Conservation (phyloP, 192 early-diverging fungal species). For the Dissophora globulifera region DNA sequence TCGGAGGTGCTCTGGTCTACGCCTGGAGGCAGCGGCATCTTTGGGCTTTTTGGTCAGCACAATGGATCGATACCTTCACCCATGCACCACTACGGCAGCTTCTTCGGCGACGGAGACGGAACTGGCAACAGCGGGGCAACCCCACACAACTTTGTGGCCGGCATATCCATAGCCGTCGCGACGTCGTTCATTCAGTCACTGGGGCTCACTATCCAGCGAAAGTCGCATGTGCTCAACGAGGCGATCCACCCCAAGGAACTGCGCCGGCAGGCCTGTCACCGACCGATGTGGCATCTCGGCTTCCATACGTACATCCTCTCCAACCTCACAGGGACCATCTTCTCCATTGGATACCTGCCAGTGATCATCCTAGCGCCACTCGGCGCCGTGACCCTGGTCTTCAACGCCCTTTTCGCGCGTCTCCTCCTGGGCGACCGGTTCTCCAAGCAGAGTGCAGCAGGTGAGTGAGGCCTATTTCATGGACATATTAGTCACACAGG, state of each 20-base stretch:
- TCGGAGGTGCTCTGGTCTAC: constrained; percentile 52
- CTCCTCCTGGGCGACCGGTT: constrained; percentile 72
- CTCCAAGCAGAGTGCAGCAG: constrained; percentile 64
- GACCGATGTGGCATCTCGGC: constrained; percentile 74
- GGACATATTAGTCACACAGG: background rate
- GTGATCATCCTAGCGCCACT: constrained; percentile 82
- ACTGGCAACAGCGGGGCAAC: background rate
- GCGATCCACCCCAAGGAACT: constrained; percentile 60
- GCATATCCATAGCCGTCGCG: constrained; percentile 69
- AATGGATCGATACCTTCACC: background rate
- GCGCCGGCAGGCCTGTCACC: constrained; percentile 59
- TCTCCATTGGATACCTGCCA: constrained; percentile 81
- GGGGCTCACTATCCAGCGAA: constrained; percentile 79
- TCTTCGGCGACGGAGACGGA: constrained; percentile 1
- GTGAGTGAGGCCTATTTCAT: constrained; percentile 25
- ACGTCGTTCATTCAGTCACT: constrained; percentile 79
- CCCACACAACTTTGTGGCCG: constrained; percentile 50
- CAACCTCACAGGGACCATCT: constrained; percentile 74
- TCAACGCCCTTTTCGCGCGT: constrained; percentile 80
- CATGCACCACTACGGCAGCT: constrained; percentile 1
- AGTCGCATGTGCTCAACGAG: constrained; percentile 74
- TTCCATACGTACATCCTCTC: constrained; percentile 74
- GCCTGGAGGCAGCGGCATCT: constrained; percentile 32
- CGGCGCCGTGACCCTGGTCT: constrained; percentile 77
- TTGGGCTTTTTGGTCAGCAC: constrained; percentile 30